A percentile compares a stretch with the other conserved stretches of the same genome.
phyloP scores from a whole-genome alignment of 495 filamentous ascomycete genomes.

The Articulospora tetracladia region DNA sequence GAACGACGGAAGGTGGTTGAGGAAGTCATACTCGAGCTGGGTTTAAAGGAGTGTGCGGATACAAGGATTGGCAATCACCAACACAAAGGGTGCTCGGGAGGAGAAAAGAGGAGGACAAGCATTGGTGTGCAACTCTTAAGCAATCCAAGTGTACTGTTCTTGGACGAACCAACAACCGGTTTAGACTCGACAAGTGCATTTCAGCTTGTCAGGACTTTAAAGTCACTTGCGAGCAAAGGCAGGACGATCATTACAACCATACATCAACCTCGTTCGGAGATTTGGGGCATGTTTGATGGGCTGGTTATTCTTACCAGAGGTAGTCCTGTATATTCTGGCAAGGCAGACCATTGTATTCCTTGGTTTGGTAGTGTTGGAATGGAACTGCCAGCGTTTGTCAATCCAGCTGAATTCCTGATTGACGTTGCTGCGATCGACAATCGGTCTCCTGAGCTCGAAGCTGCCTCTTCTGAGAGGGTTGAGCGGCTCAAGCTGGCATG shows the following conservation, averaged over 20 bases:
- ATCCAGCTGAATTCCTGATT: slow-evolving; percentile 70
- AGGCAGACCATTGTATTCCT: slow-evolving; percentile 42
- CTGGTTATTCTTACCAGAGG: slow-evolving; percentile 61
- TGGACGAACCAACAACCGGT: slow-evolving; percentile 74
- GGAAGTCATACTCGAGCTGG: slow-evolving; percentile 68
- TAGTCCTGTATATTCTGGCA: slow-evolving; percentile 60
- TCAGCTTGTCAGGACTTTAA: slow-evolving; percentile 65
- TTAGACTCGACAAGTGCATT: slow-evolving; percentile 74
- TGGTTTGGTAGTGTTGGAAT: slow-evolving; percentile 57
- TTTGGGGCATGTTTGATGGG: slow-evolving; percentile 70
- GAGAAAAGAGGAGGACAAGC: slow-evolving; percentile 68
- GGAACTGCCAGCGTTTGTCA: slow-evolving; percentile 60
- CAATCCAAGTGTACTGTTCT: slow-evolving; percentile 70
- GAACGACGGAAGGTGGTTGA: slow-evolving; percentile 60
- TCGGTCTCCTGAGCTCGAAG: slow-evolving; percentile 56
- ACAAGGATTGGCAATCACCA: slow-evolving; percentile 64
- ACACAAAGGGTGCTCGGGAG: slow-evolving; percentile 71
- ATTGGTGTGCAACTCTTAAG: slow-evolving; percentile 73
- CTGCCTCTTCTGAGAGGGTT: slow-evolving; percentile 50
- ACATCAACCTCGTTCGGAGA: slow-evolving; percentile 71
- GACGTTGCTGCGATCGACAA: slow-evolving; percentile 70
- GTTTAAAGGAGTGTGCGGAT: slow-evolving; percentile 69
- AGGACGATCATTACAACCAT: slow-evolving; percentile 69
- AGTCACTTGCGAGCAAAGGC: slow-evolving; percentile 59
- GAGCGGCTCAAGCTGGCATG: slow-evolving; percentile 51